Base-by-base conservation (phyloP, 176 grass and related monocot species). In the Triticum turgidum region DNA sequence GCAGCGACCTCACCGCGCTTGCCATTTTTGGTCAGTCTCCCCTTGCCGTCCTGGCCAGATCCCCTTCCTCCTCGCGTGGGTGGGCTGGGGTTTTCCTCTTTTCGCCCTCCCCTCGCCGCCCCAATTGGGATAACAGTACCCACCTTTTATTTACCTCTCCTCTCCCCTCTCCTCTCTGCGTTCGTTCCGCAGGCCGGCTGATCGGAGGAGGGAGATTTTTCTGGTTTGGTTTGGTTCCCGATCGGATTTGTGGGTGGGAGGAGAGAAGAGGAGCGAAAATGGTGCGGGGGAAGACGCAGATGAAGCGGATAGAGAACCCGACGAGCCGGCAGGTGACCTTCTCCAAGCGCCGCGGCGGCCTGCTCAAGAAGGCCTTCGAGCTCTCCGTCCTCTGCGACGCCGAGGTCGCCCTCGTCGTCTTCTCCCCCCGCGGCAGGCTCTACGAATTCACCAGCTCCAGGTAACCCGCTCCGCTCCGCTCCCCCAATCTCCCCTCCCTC, bases 291-390 rank as follows among this genome's bases (percentile, higher is more conserved):
- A 96, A 93, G 87, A 93, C 91, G 81, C 81, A 96, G 86, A 51
- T 96, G 86, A 94, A 82, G 84, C 67, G 88, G 79, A 98, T 98
- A 86, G 96, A 98, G 88, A 96, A 94, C 76, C 37, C 81, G 3
- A 90, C 93, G 18, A 91, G 81, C 77, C 78, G 96, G 22, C 96
- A 96, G 90, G 96, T 98, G 9, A 96, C 96, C 82, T 98, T 98
- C 88, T 94, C 93, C 67, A 98, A 98, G 85, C 93, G 96, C 76
- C 86, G 94, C 67, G 94, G 84, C 63, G 93, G 96, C 5, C 81
- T 98, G 49, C 88, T 98, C 33, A 98, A 98, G 90, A 98, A 98
- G 90, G 96, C 96, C 44, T 89, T 84, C 84, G 96, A 98, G 88
- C 93, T 98, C 81, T 89, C 93, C 82, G 82, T 96, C 39, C 91